Evolutionary conservation across 2,329 filamentous ascomycete genomes (phyloP), one percentile per base, ranked within the genome.

Genomic region (Claviceps arundinis): DNA sequence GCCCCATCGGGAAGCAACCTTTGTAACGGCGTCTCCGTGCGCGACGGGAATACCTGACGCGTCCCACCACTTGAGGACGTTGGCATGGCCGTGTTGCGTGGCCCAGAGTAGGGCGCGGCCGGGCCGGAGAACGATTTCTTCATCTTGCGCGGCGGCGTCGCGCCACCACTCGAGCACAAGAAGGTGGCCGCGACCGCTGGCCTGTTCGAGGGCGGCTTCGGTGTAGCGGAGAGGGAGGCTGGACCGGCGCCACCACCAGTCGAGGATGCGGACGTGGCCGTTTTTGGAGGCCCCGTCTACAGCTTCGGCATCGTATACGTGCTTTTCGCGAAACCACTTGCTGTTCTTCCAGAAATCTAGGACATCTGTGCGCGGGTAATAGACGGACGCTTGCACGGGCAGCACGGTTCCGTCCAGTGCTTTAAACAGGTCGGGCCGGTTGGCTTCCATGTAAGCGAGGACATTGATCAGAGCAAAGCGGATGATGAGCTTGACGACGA

Each of bases 111-210:
- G 82, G 26, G 87, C 85, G 61, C 93, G 89, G 43, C 90, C 90
- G 0, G 90, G 86, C 59, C 90, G 89, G 14, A 94, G 74, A 5
- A 75, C 70, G 48, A 81, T 70, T 1, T 68, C 68, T 44, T 83
- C 75, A 60, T 83, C 76, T 50, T 78, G 75, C 14, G 73, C 69
- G 13, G 78, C 79, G 0, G 84, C 82, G 54, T 84, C 78, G 59
- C 87, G 87, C 91, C 91, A 97, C 91, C 91, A 97, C 60, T 94
- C 85, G 1, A 97, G 76, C 1, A 96, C 89, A 6, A 81, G 72
- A n/a, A 95, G 75, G 57, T 93, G 86, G 7, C 90, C 89, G 61
- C 88, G 85, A 3, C 83, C 83, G 54, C 85, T 91, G 34, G 91
- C 90, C 61, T 90, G 85, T 67, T 96, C 91, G 17, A 97, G 77